These are phyloP conservation scores for Colletotrichum magnum DNA, from an alignment of 2,329 filamentous ascomycete species.

Conservation along the genomic window DNA sequence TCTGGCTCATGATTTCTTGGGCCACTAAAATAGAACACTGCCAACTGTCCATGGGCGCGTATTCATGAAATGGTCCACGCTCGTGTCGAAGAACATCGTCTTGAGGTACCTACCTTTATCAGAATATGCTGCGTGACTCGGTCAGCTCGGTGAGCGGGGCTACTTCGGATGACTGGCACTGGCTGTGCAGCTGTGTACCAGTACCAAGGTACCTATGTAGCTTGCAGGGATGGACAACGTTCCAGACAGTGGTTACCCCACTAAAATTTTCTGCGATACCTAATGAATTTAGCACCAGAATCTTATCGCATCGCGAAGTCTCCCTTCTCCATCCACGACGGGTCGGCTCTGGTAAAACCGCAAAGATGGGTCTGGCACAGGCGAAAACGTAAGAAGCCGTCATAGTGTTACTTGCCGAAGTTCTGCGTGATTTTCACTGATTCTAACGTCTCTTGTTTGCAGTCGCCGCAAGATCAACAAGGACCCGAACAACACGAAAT, in stretches of 20 bases:
- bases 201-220: not conserved
- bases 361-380: constrained; percentile 41
- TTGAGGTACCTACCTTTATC: too few relatives aligned
- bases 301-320: constrained; percentile 37
- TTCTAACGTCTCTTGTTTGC: constrained; percentile 11
- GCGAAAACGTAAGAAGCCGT: constrained; percentile 31
- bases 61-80: too few relatives aligned
- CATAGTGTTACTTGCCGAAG: not conserved
- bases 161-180: constrained; percentile 5
- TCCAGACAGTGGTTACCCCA: constrained; percentile 29
- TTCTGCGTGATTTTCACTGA: not conserved
- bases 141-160: constrained; percentile 10
- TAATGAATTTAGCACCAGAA: constrained; percentile 21
- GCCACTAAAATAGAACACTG: too few relatives aligned
- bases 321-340: constrained; percentile 24
- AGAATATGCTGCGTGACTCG: not conserved
- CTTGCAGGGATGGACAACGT: constrained; percentile 26
- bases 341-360: constrained; percentile 27
- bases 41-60: too few relatives aligned
- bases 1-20: too few relatives aligned
- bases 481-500: constrained; percentile 96
- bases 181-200: too few relatives aligned
- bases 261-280: constrained; percentile 38
- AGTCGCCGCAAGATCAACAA: constrained; percentile 79
- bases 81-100: too few relatives aligned